Conservation (phyloP, 169 alveolate genomes). For the Plasmodium falciparum region DNA sequence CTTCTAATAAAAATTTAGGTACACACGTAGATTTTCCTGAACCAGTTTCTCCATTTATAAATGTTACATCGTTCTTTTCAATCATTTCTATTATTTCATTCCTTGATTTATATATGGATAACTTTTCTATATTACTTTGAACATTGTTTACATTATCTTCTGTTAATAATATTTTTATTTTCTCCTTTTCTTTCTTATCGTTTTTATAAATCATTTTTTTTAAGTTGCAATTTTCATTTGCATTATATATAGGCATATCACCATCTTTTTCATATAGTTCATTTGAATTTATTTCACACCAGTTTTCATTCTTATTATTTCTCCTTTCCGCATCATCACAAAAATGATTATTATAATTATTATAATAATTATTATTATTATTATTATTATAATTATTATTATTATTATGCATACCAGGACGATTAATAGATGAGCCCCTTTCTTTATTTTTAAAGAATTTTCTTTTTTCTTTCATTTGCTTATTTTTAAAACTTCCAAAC, state of each 20-base stretch:
- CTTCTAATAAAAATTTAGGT: slow-evolving; percentile 74
- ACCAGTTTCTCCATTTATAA: slow-evolving; percentile 95
- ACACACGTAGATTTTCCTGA: slow-evolving; percentile 88
- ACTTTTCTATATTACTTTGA: slow-evolving; percentile 31
- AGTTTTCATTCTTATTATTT: not conserved
- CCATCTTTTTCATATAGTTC: too few species aligned
- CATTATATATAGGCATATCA: too few species aligned
- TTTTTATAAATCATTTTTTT: too few species aligned
- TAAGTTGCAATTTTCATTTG: too few species aligned
- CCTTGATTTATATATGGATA: slow-evolving; percentile 37
- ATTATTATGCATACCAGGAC: too few species aligned
- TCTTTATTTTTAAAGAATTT: too few species aligned
- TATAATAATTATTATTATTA: not conserved
- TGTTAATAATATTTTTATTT: slow-evolving; percentile 21
- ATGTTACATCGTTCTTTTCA: slow-evolving; percentile 88
- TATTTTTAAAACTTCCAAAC: too few species aligned
- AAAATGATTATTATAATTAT: not conserved
- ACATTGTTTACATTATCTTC: slow-evolving; percentile 31
- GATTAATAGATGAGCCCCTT: too few species aligned
- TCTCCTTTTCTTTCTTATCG: not conserved
- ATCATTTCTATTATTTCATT: slow-evolving; percentile 60
- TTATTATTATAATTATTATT: not conserved
- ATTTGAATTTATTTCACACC: not conserved
- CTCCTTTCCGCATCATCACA: not conserved
- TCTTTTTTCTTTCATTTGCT: too few species aligned